These are phyloP conservation scores for Groenewaldozyma tartarivorans DNA, from an alignment of 805 yeast species.

Conservation along the genomic window DNA sequence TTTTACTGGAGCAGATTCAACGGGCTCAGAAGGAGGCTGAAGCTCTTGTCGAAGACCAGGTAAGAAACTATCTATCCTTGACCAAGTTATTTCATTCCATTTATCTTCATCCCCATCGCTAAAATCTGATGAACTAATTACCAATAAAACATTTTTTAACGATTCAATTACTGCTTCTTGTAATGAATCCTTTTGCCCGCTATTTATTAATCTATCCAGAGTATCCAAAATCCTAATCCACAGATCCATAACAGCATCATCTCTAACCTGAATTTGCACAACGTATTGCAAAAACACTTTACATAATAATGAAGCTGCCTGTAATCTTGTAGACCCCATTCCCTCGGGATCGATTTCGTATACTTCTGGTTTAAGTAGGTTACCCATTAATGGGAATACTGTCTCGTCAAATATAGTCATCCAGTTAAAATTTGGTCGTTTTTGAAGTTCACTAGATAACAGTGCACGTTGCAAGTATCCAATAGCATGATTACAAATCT, in stretches of 20 bases:
- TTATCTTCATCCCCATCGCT: slow-evolving; percentile 23
- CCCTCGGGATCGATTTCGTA: slow-evolving; percentile 52
- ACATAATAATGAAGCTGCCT: slow-evolving; percentile 57
- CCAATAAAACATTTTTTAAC: slow-evolving; percentile 33
- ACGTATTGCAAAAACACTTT: slow-evolving; percentile 50
- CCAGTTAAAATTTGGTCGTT: slow-evolving; percentile 20
- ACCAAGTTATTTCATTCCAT: slow-evolving; percentile 30
- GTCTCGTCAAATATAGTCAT: slow-evolving; percentile 55
- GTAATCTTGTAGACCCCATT: slow-evolving; percentile 55
- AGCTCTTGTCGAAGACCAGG: slow-evolving; percentile 26
- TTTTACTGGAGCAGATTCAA: background rate
- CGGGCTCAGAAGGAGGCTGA: background rate
- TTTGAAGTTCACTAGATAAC: slow-evolving; percentile 29
- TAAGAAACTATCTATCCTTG: slow-evolving; percentile 27
- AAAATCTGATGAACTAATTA: slow-evolving; percentile 27
- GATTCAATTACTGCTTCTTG: slow-evolving; percentile 32
- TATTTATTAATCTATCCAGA: slow-evolving; percentile 31
- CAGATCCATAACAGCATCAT: slow-evolving; percentile 20
- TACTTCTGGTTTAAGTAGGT: slow-evolving; percentile 56
- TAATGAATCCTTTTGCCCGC: slow-evolving; percentile 29
- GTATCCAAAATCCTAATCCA: slow-evolving; percentile 31
- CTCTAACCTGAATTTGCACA: slow-evolving; percentile 20
- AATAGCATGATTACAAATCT: slow-evolving; percentile 59
- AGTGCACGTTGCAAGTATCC: slow-evolving; percentile 46
- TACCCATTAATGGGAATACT: slow-evolving; percentile 61